Conservation (phyloP, 1,284 basidiomycete species). For the Mycena sp. region DNA sequence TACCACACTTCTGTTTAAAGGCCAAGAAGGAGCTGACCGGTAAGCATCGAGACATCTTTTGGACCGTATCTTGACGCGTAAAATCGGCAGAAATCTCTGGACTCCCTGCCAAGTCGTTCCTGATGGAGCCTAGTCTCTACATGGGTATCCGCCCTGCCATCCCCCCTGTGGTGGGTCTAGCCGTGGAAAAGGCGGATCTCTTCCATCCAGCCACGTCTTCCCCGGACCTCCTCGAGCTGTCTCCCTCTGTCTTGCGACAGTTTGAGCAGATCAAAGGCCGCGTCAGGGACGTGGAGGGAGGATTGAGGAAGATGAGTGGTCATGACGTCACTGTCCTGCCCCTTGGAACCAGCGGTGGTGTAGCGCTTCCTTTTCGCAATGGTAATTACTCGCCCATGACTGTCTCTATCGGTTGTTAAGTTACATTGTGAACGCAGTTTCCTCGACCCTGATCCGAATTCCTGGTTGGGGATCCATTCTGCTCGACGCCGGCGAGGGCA, state of each 20-base stretch:
- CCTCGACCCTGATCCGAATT: constrained; percentile 78
- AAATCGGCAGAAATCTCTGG: constrained; percentile 50
- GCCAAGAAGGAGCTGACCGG: constrained; percentile 52
- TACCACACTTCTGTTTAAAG: constrained; percentile 63
- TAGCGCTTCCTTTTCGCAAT: constrained; percentile 86
- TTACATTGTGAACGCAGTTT: constrained; percentile 57
- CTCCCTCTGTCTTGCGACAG: constrained; percentile 44
- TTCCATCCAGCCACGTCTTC: constrained; percentile 19
- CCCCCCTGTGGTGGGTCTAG: constrained; percentile 45
- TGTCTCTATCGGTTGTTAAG: neutral
- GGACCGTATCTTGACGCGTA: too few relatives aligned
- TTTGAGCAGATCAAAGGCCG: constrained; percentile 46
- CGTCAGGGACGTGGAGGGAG: constrained; percentile 33
- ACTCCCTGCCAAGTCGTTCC: constrained; percentile 55
- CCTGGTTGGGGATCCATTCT: constrained; percentile 77
- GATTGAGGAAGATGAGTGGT: constrained; percentile 50
- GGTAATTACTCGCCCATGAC: constrained; percentile 58
- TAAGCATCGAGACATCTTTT: constrained; percentile 41
- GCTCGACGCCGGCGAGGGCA: constrained; percentile 91
- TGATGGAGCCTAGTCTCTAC: constrained; percentile 50
- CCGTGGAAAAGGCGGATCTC: neutral
- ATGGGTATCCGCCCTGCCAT: constrained; percentile 61
- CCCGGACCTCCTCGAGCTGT: constrained; percentile 41
- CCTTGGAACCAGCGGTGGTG: constrained; percentile 88
- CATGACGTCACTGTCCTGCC: constrained; percentile 78